These are phyloP conservation scores for Yarrowia porcina DNA, from an alignment of 805 yeast genomes.

Conservation along the genomic window DNA sequence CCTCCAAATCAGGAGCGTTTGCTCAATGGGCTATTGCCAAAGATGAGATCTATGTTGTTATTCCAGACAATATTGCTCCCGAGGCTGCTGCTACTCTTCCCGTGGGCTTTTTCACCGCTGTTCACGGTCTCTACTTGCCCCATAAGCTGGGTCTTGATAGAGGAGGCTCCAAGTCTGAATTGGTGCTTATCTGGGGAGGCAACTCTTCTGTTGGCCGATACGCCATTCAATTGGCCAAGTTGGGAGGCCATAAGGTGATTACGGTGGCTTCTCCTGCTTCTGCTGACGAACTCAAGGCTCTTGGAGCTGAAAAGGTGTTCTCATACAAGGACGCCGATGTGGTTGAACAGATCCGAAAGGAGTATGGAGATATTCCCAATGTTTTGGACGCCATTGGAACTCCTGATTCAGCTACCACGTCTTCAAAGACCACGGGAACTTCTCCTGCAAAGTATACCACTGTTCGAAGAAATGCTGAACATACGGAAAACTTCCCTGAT, in stretches of 20 bases:
- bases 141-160: slow-evolving; percentile 14
- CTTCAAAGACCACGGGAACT: not conserved
- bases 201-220: slow-evolving; percentile 23
- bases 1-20: slow-evolving; percentile 12
- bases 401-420: slow-evolving; percentile 9
- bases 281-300: not conserved
- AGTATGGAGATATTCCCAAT: slow-evolving; percentile 9
- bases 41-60: slow-evolving; percentile 13
- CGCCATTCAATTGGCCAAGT: slow-evolving; percentile 19
- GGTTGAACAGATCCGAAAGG: slow-evolving; percentile 16
- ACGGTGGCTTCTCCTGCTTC: slow-evolving; percentile 1
- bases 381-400: slow-evolving; percentile 20
- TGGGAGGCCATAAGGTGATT: slow-evolving; percentile 21
- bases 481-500: slow-evolving; percentile 8
- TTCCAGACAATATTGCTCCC: slow-evolving; percentile 6
- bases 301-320: slow-evolving; percentile 18
- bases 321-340: slow-evolving; percentile 14
- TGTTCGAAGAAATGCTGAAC: slow-evolving; percentile 14
- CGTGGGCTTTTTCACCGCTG: slow-evolving; percentile 14
- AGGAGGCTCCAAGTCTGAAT: not conserved
- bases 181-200: slow-evolving; percentile 24
- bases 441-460: slow-evolving; percentile 16
- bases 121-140: slow-evolving; percentile 10
- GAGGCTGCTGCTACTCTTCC: slow-evolving; percentile 22
- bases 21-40: slow-evolving; percentile 22